A percentile compares a stretch with the other conserved stretches of the same genome.
Conservation (phyloP, 179 eudicot species). For the Silene noctiflora region DNA sequence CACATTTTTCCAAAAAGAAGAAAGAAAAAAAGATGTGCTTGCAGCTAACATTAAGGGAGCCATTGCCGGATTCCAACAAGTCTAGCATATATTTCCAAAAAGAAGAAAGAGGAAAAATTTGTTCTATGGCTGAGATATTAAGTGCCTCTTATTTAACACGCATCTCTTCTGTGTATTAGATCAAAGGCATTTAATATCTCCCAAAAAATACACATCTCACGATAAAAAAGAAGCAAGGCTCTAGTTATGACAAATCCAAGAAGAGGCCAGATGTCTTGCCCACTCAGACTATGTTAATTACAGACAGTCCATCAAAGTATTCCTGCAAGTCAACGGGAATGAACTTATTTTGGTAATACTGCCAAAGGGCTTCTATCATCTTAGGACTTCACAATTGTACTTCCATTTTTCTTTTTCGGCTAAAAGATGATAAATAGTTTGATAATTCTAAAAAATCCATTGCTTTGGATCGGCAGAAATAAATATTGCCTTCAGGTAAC, state of each 20-base stretch:
- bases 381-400: background rate
- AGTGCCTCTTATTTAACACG: background rate
- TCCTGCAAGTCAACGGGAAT: background rate
- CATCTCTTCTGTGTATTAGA: background rate
- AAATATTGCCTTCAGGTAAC: background rate
- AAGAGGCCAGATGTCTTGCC: background rate
- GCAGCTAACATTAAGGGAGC: background rate
- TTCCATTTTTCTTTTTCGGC: background rate
- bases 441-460: background rate
- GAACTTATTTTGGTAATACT: background rate
- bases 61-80: background rate
- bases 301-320: background rate
- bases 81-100: background rate
- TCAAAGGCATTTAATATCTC: background rate
- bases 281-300: background rate
- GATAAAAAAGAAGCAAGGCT: background rate
- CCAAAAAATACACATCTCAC: background rate
- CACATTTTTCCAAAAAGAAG: background rate
- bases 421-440: background rate
- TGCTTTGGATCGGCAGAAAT: background rate
- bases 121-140: background rate
- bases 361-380: background rate
- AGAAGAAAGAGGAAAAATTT: too few relatives aligned
- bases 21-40: background rate
- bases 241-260: constrained; percentile 10